These are phyloP conservation scores for Crithidia bombi DNA, from an alignment of 208 protist genomes.

Conservation along the genomic window DNA sequence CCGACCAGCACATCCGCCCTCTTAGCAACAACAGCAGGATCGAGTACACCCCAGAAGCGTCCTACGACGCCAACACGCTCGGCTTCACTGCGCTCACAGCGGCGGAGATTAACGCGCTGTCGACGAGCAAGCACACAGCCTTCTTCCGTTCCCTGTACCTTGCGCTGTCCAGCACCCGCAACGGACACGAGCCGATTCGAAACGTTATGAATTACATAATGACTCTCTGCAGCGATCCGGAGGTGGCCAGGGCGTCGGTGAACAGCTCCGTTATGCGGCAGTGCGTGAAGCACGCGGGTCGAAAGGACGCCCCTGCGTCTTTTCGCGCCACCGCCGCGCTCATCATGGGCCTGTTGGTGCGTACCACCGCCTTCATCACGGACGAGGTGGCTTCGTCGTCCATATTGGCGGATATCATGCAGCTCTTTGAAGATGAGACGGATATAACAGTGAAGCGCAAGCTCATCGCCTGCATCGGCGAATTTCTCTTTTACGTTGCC, in stretches of 20 bases:
- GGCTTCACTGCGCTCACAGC: constrained; percentile 66
- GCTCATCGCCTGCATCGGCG: constrained; percentile 82
- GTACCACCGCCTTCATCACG: constrained; percentile 79
- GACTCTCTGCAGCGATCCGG: constrained; percentile 67
- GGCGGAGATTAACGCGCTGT: constrained; percentile 63
- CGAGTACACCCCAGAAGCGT: constrained; percentile 77
- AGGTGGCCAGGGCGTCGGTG: constrained; percentile 85
- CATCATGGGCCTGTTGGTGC: constrained; percentile 88
- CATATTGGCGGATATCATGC: constrained; percentile 66
- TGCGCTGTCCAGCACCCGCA: constrained; percentile 30
- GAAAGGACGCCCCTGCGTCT: constrained; percentile 46
- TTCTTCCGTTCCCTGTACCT: constrained; percentile 42
- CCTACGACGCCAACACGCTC: constrained; percentile 58
- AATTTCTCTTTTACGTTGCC: constrained; percentile 92
- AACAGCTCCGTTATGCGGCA: constrained; percentile 93
- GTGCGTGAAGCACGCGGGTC: constrained; percentile 75
- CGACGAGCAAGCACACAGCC: constrained; percentile 33
- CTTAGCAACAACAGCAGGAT: constrained; percentile 90
- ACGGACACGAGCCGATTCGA: constrained; percentile 32
- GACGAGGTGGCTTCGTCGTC: constrained; percentile 66
- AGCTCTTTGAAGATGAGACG: constrained; percentile 56
- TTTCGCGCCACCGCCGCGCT: constrained; percentile 70
- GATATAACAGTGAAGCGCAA: constrained; percentile 72
- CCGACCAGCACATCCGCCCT: constrained; percentile 89
- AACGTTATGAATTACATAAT: constrained; percentile 92